Conservation (phyloP, 805 yeast species). For the Hanseniaspora singularis region DNA sequence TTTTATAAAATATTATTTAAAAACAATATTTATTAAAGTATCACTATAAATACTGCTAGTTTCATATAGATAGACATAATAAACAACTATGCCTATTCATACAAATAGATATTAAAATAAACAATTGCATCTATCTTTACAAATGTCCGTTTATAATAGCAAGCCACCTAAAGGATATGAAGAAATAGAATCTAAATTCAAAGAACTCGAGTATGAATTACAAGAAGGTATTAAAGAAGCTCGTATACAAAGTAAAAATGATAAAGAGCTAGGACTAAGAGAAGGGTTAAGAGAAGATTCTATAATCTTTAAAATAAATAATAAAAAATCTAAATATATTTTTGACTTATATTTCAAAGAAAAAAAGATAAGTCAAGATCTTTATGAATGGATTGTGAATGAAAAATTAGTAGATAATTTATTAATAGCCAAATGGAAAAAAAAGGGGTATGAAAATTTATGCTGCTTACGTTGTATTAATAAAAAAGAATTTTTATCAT, state of each 20-base stretch:
- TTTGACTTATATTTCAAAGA: conserved; percentile 63
- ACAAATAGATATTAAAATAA: too few relatives aligned
- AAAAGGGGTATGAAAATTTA: conserved; percentile 72
- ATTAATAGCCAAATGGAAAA: conserved; percentile 74
- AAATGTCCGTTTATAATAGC: conserved; percentile 4
- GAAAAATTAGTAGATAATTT: conserved; percentile 56
- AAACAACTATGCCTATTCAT: too few relatives aligned
- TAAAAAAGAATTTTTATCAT: conserved; percentile 46
- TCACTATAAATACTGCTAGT: too few relatives aligned
- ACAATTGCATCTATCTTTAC: too few relatives aligned
- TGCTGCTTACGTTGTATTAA: conserved; percentile 71
- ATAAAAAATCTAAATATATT: conserved; percentile 63
- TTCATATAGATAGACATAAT: too few relatives aligned
- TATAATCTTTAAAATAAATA: conserved; percentile 57
- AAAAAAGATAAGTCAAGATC: conserved; percentile 49
- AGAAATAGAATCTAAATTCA: background rate
- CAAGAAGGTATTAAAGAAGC: conserved; percentile 2
- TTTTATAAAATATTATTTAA: too few relatives aligned
- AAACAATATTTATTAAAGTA: too few relatives aligned
- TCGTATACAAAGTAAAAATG: background rate
- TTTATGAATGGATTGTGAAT: conserved; percentile 63
- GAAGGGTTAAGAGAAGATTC: conserved; percentile 56
- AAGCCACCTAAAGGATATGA: conserved; percentile 4
- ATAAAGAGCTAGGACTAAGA: conserved; percentile 21
- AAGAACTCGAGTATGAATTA: background rate